Conservation (phyloP, 352 stramenopile genomes). For the Halophytophthora polymorphica region DNA sequence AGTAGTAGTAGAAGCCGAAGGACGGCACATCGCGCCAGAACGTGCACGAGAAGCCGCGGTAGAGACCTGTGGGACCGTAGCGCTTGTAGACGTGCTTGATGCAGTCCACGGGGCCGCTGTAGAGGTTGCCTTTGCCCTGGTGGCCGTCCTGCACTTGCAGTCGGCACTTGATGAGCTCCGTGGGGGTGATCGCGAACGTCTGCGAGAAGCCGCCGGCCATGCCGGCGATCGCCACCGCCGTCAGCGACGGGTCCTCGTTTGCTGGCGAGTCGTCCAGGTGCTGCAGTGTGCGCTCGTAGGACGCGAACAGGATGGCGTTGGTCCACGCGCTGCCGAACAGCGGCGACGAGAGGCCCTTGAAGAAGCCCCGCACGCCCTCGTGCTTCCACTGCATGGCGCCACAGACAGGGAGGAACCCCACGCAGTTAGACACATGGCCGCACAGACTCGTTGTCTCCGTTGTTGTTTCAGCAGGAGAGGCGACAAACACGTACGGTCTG, state of each 20-base stretch:
- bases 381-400: constrained; percentile 29
- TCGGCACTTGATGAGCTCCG: constrained; percentile 82
- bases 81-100: constrained; percentile 68
- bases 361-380: constrained; percentile 76
- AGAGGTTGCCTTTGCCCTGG: constrained; percentile 41
- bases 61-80: constrained; percentile 58
- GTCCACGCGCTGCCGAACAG: constrained; percentile 79
- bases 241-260: constrained; percentile 49
- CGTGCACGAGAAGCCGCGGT: constrained; percentile 73
- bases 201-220: constrained; percentile 75
- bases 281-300: constrained; percentile 70
- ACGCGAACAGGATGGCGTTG: constrained; percentile 87
- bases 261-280: constrained; percentile 54
- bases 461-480: neutral
- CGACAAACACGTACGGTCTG: constrained; percentile 30
- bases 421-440: constrained; percentile 2
- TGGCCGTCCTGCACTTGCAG: constrained; percentile 79
- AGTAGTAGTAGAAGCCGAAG: constrained; percentile 82
- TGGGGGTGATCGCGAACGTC: constrained; percentile 66
- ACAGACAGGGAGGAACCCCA: neutral
- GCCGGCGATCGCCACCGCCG: constrained; percentile 69
- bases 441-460: neutral
- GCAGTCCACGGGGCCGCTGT: constrained; percentile 69
- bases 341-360: constrained; percentile 83
- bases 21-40: constrained; percentile 76